Evolutionary conservation across 805 yeast genomes (phyloP), one percentile per base, ranked within the genome.

Genomic region (Cyberlindnera meyerae): DNA sequence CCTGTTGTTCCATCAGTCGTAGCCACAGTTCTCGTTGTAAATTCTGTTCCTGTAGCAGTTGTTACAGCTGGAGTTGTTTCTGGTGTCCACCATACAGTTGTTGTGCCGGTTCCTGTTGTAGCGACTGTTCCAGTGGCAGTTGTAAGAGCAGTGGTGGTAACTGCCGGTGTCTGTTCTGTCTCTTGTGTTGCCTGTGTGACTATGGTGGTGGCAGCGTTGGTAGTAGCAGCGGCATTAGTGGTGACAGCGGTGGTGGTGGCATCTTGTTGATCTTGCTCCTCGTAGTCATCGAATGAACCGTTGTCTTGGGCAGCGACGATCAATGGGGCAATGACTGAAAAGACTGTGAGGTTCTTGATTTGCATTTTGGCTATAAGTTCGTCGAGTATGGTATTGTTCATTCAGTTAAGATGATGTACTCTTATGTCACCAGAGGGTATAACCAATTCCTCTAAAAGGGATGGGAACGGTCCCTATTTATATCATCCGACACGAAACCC

Each of bases 231-330:
- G 15, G 34, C 42, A 11, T 27, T 31, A n/a, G 34, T 24, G 15
- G 43, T 29, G 6, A 36, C 21, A 6, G 35, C 35, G 5, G 43
- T 33, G 14, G 46, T 24, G 11, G 37, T 28, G n/a, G n/a, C n/a
- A n/a, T n/a, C n/a, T n/a, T n/a, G n/a, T n/a, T n/a, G n/a, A n/a
- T n/a, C n/a, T n/a, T n/a, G n/a, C 15, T 29, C 8, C n/a, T 24
- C 40, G 31, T 12, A 17, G n/a, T 30, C 44, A 16, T 40, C 45
- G 9, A 38, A 32, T 7, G 36, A 44, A 24, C 47, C 48, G 8
- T 26, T 37, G 24, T 40, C 24, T 27, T 38, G 44, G 11, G 48
- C 45, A 24, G 37, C 11, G 16, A 36, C 35, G 16, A 43, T 20
- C 11, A 30, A 15, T 7, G 48, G 41, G 5, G 39, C 26, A 16